A percentile compares a stretch with the other conserved stretches of the same genome.
phyloP scores from a whole-genome alignment of 306 rosid species.

The Heteromeles arbutifolia region DNA sequence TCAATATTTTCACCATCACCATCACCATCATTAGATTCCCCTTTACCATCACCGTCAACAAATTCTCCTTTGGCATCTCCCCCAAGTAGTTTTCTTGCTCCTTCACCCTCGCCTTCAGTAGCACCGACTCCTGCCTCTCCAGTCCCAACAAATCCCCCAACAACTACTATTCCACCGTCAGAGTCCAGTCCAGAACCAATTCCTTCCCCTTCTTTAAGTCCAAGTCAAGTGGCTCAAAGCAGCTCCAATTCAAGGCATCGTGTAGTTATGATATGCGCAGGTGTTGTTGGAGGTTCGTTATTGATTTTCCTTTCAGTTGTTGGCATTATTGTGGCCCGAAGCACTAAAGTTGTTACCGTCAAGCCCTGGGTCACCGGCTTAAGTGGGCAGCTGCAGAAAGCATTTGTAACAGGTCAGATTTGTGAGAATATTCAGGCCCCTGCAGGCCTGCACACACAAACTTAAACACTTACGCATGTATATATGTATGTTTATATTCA shows the following conservation, averaged over 20 bases:
- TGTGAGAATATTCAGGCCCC: neutral
- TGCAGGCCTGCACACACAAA: neutral
- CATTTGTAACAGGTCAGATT: constrained; percentile 70
- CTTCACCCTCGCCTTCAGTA: constrained; percentile 31
- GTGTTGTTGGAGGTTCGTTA: constrained; percentile 43
- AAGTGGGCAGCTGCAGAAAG: constrained; percentile 94
- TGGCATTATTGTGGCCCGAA: constrained; percentile 38
- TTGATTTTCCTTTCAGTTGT: constrained; percentile 35
- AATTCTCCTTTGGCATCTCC: constrained; percentile 24
- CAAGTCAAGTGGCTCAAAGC: constrained; percentile 18
- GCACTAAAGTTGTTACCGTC: constrained; percentile 61
- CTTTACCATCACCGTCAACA: constrained; percentile 41
- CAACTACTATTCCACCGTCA: constrained; percentile 18
- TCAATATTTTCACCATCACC: constrained; percentile 13
- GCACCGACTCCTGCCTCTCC: constrained; percentile 29
- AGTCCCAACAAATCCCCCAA: constrained; percentile 30
- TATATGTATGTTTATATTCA: neutral
- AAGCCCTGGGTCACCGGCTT: constrained; percentile 94
- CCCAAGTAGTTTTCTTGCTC: constrained; percentile 20
- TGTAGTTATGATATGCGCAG: constrained; percentile 32
- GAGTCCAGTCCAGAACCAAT: constrained; percentile 19
- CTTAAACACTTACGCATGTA: neutral
- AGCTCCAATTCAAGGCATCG: constrained; percentile 28
- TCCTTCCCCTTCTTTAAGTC: constrained; percentile 37
- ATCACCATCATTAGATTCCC: constrained; percentile 26